Percentiles rank a stretch among this genome's conserved stretches.
Evolutionary conservation across 306 rosid genomes (phyloP).

Genomic region (Trifolium repens): DNA sequence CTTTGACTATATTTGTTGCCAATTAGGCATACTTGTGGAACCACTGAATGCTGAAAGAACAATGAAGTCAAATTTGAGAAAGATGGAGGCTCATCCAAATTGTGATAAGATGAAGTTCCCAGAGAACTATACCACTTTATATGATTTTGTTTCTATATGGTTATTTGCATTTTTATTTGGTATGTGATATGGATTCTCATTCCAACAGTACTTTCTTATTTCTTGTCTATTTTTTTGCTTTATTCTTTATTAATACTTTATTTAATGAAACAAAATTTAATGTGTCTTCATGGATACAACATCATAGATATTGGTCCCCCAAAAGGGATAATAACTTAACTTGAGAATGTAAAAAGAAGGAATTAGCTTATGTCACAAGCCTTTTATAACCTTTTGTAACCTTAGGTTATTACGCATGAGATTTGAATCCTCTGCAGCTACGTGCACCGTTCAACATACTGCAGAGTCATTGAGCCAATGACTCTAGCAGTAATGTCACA

Average conservation of each 20-base stretch:
- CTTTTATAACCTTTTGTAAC: background rate
- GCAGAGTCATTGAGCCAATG: background rate
- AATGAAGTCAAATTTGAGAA: conserved; percentile 24
- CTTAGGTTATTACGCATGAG: background rate
- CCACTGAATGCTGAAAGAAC: conserved; percentile 2
- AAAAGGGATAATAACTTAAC: background rate
- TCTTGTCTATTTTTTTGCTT: background rate
- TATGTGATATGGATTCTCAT: conserved; percentile 1
- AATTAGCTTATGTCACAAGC: background rate
- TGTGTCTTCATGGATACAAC: background rate
- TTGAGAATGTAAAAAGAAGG: background rate
- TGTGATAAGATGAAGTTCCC: conserved; percentile 11
- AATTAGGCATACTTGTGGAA: conserved; percentile 40
- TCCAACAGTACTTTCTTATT: background rate
- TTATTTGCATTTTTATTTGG: background rate
- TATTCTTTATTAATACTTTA: conserved; percentile 15
- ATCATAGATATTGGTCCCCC: background rate
- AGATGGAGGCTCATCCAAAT: background rate
- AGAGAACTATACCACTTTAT: conserved; percentile 29
- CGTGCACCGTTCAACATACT: no score
- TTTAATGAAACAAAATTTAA: background rate
- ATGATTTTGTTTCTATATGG: background rate
- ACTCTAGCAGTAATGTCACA: no score
- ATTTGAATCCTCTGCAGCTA: background rate
- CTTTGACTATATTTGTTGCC: background rate